Percentiles rank a stretch among this genome's conserved stretches.
Evolutionary conservation across 129 eudicot species (phyloP).

Genomic region (Arctium minus): DNA sequence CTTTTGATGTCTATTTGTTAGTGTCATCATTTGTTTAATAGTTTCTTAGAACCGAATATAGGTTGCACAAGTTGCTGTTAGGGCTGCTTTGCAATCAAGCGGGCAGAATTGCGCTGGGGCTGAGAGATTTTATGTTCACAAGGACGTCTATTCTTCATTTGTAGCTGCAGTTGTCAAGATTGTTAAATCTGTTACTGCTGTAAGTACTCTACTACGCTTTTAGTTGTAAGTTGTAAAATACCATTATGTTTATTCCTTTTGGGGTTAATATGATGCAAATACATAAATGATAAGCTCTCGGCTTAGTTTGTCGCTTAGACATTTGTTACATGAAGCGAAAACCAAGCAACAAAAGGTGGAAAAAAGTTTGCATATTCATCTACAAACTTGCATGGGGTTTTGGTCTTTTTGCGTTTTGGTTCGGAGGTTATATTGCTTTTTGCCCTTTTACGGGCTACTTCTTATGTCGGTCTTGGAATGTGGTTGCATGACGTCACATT

Average conservation of each 20-base stretch:
- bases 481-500: background rate
- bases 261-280: background rate
- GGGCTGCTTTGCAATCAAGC: constrained; percentile 95
- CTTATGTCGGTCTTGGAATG: background rate
- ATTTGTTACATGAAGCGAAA: too few species aligned
- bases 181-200: constrained; percentile 91
- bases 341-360: too few species aligned
- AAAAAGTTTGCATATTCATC: too few species aligned
- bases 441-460: background rate
- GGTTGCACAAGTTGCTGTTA: constrained; percentile 99
- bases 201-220: constrained; percentile 37
- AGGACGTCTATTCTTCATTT: constrained; percentile 64
- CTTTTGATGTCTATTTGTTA: background rate
- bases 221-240: background rate
- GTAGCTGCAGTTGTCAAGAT: constrained; percentile 86
- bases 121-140: constrained; percentile 94
- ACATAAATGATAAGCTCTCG: background rate
- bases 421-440: background rate
- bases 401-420: background rate
- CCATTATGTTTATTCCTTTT: background rate
- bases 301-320: too few species aligned
- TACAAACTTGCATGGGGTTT: too few species aligned
- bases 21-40: constrained; percentile 8
- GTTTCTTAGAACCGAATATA: constrained; percentile 23
- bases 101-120: constrained; percentile 99